These are phyloP conservation scores for Echites panduratus DNA, from an alignment of 257 asterid species.

Conservation along the genomic window DNA sequence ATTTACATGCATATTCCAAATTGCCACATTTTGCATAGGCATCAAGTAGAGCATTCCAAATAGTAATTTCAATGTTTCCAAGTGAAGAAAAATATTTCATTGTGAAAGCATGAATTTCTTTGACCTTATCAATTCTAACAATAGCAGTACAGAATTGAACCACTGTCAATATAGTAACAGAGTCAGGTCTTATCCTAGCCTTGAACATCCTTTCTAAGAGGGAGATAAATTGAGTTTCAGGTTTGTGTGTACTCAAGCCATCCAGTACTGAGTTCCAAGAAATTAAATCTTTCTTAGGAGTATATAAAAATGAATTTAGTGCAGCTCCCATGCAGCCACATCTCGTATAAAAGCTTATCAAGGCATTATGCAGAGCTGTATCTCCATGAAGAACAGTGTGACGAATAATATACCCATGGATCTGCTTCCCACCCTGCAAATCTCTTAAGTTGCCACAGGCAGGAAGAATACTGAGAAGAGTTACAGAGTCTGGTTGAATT, in stretches of 20 bases:
- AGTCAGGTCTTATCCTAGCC: slow-evolving; percentile 57
- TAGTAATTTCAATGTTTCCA: slow-evolving; percentile 40
- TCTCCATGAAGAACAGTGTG: slow-evolving; percentile 33
- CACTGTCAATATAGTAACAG: slow-evolving; percentile 49
- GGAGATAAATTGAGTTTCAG: slow-evolving; percentile 37
- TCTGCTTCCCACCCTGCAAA: slow-evolving; percentile 57
- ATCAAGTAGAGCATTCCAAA: slow-evolving; percentile 63
- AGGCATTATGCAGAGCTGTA: slow-evolving; percentile 61
- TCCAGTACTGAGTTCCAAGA: slow-evolving; percentile 86
- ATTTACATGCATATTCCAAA: slow-evolving; percentile 45
- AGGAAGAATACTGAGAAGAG: slow-evolving; percentile 69
- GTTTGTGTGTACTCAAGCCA: slow-evolving; percentile 42
- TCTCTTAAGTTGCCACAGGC: slow-evolving; percentile 45
- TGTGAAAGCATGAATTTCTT: slow-evolving; percentile 70
- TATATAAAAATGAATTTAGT: slow-evolving; percentile 34
- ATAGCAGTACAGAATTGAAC: slow-evolving; percentile 38
- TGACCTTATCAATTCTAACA: slow-evolving; percentile 39
- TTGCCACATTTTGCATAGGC: slow-evolving; percentile 72
- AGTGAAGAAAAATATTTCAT: slow-evolving; percentile 38
- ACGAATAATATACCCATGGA: slow-evolving; percentile 63
- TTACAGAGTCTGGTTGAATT: slow-evolving; percentile 47
- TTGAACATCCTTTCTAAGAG: slow-evolving; percentile 42
- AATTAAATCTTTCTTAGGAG: slow-evolving; percentile 50
- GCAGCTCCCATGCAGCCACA: slow-evolving; percentile 50
- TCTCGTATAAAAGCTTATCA: slow-evolving; percentile 60